These are phyloP conservation scores for Drosera spatulata DNA, from an alignment of 179 eudicot genomes.

Conservation along the genomic window DNA sequence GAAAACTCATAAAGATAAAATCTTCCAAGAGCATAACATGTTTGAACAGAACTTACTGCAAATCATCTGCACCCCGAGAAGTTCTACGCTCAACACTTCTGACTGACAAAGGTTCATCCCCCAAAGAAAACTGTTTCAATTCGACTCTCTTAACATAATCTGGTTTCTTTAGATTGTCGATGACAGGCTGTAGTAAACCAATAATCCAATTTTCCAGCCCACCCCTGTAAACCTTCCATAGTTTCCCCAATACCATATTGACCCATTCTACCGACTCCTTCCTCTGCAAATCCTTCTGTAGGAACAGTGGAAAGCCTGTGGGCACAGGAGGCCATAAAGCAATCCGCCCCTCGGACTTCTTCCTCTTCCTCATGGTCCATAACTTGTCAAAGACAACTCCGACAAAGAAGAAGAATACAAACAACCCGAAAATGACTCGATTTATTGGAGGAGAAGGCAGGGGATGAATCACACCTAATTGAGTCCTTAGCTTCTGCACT, in stretches of 20 bases:
- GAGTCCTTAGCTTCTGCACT: slow-evolving; percentile 87
- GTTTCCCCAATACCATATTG: slow-evolving; percentile 92
- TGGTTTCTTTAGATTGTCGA: slow-evolving; percentile 76
- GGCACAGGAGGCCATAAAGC: slow-evolving; percentile 62
- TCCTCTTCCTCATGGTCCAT: slow-evolving; percentile 64
- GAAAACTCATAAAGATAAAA: no score
- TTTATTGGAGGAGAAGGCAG: slow-evolving; percentile 74
- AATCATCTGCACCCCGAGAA: slow-evolving; percentile 79
- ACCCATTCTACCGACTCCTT: slow-evolving; percentile 99
- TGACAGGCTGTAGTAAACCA: slow-evolving; percentile 91
- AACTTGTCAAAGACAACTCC: slow-evolving; percentile 85
- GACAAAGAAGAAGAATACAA: slow-evolving; percentile 80
- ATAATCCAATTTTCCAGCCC: slow-evolving; percentile 88
- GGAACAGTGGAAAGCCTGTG: slow-evolving; percentile 49
- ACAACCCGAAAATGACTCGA: slow-evolving; percentile 48
- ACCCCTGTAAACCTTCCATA: slow-evolving; percentile 85
- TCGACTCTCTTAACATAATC: slow-evolving; percentile 93
- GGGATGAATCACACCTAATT: slow-evolving; percentile 82
- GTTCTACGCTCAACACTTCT: slow-evolving; percentile 93
- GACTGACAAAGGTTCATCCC: slow-evolving; percentile 90
- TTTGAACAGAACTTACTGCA: slow-evolving; percentile 57
- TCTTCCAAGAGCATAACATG: background rate
- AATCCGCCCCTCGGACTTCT: slow-evolving; percentile 22
- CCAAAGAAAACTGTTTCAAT: slow-evolving; percentile 88
- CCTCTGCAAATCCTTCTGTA: slow-evolving; percentile 93